phyloP scores from a whole-genome alignment of 2,329 filamentous ascomycete genomes.

The Fusarium newnesense region DNA sequence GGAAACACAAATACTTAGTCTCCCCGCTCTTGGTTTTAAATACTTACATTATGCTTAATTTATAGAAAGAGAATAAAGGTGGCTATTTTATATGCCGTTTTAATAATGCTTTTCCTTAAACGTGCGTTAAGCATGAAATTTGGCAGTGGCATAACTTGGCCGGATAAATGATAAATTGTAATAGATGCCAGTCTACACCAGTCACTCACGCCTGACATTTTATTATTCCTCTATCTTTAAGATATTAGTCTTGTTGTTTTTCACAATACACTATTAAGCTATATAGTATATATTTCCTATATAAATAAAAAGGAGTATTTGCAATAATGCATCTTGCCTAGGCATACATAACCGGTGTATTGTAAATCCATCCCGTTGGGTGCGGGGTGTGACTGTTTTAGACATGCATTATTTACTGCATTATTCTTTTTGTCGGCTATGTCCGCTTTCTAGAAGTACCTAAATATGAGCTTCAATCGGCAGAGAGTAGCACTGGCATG shows the following conservation, averaged over 20 bases:
- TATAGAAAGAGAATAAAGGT: not conserved
- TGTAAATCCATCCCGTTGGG: not conserved
- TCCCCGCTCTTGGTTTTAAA: rapidly evolving
- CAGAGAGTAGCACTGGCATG: not conserved
- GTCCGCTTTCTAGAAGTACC: not conserved
- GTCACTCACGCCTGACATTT: not conserved
- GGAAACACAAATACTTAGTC: not conserved
- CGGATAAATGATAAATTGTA: too few relatives aligned
- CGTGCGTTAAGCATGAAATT: too few relatives aligned
- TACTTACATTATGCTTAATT: not conserved
- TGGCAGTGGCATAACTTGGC: too few relatives aligned
- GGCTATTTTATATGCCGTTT: too few relatives aligned
- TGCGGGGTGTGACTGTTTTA: not conserved
- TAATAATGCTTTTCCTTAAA: not conserved
- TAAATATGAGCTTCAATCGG: not conserved
- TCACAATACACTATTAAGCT: not conserved
- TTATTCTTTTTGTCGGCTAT: not conserved
- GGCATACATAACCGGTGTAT: rapidly evolving
- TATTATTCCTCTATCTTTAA: too few relatives aligned
- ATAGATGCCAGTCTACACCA: not conserved
- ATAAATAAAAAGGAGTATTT: not conserved
- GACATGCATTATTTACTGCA: too few relatives aligned
- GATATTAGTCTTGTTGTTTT: not conserved
- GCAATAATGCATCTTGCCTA: not conserved
- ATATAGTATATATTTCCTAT: too few relatives aligned